Conservation (phyloP, 2,329 filamentous ascomycete species). For the Colletotrichum sp. region DNA sequence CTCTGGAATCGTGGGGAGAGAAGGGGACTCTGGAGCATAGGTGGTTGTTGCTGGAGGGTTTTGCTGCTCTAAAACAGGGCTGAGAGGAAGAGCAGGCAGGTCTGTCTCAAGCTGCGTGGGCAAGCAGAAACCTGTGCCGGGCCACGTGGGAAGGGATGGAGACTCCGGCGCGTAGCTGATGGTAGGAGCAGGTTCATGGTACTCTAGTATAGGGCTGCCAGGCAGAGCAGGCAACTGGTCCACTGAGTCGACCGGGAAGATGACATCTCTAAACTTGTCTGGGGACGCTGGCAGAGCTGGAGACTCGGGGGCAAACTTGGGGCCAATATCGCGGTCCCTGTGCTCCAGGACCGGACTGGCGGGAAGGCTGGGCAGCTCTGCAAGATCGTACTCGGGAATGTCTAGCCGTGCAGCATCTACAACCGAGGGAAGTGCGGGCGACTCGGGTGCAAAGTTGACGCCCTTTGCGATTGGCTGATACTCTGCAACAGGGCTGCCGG, state of each 20-base stretch:
- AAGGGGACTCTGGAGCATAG: background rate
- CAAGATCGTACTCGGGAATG: background rate
- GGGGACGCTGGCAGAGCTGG: background rate
- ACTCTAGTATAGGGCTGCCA: constrained; percentile 9
- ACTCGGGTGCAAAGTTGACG: background rate
- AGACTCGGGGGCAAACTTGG: background rate
- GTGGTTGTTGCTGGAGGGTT: background rate
- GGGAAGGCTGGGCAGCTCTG: background rate
- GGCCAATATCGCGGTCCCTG: background rate
- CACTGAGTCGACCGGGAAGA: background rate
- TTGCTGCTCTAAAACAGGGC: background rate
- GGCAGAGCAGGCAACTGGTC: constrained; percentile 18
- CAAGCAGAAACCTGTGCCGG: background rate
- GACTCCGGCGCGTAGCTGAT: background rate
- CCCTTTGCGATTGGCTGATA: background rate
- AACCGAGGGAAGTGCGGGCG: background rate
- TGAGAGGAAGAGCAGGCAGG: constrained; percentile 2
- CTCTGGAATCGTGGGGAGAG: background rate
- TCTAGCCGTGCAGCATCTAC: background rate
- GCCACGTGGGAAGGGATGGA: background rate
- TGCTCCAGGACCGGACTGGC: background rate
- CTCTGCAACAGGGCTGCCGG: background rate
- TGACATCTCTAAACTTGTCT: background rate
- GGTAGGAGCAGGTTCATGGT: background rate
- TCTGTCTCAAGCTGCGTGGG: background rate